Evolutionary conservation across 805 yeast genomes (phyloP).

Genomic region (Pichia cephalocereana): DNA sequence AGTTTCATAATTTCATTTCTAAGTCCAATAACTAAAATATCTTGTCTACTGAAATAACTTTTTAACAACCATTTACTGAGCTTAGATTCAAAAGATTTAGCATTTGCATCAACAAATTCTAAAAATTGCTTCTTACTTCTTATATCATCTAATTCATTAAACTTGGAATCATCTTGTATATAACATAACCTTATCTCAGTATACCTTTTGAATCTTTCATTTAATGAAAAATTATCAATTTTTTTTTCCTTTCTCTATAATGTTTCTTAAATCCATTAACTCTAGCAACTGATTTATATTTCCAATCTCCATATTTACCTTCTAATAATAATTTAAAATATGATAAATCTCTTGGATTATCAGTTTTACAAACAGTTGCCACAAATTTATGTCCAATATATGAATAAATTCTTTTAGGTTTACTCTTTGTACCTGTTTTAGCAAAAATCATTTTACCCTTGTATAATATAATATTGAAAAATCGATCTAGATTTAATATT

Average conservation of each 20-base stretch:
- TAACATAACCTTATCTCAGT: conserved; percentile 9
- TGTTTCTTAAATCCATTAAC: conserved; percentile 3
- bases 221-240: neutral
- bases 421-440: conserved; percentile 3
- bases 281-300: conserved; percentile 10
- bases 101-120: neutral
- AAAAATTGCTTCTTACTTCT: conserved; percentile 1
- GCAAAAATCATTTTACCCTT: conserved; percentile 9
- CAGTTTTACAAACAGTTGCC: conserved; percentile 4
- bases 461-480: conserved; percentile 6
- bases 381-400: conserved; percentile 14
- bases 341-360: conserved; percentile 3
- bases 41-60: conserved; percentile 10
- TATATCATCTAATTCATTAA: neutral
- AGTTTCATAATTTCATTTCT: conserved; percentile 1
- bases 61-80: conserved; percentile 9
- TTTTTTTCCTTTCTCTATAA: neutral
- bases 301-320: conserved; percentile 8
- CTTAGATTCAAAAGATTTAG: neutral
- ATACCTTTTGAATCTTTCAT: too few species aligned
- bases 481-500: neutral
- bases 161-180: neutral
- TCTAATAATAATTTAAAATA: conserved; percentile 9
- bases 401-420: conserved; percentile 2
- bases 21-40: conserved; percentile 9